Percentiles rank a stretch among this genome's conserved stretches.
phyloP scores from a whole-genome alignment of 805 yeast species.

The Metschnikowia rubicola region DNA sequence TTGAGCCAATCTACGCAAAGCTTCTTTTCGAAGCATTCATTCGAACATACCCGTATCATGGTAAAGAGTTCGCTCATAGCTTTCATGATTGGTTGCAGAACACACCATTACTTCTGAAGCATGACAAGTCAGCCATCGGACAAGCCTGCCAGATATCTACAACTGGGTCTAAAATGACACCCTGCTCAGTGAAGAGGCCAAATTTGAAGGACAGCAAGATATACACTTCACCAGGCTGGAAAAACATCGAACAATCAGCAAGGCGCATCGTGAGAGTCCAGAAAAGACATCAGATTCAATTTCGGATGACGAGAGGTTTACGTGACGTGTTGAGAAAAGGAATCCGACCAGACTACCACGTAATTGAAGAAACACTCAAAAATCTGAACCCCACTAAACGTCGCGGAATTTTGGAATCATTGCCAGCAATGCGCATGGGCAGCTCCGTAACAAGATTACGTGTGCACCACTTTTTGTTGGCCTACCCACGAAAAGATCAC shows the following conservation, averaged over 20 bases:
- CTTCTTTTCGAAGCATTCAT: slow-evolving; percentile 31
- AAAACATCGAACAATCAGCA: slow-evolving; percentile 15
- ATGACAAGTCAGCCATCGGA: slow-evolving; percentile 13
- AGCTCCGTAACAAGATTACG: slow-evolving; percentile 18
- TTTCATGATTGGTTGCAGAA: slow-evolving; percentile 21
- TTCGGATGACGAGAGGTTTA: slow-evolving; percentile 32
- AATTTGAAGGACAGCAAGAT: slow-evolving; percentile 19
- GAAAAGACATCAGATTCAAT: slow-evolving; percentile 26
- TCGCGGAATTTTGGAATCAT: slow-evolving; percentile 19
- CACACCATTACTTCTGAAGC: slow-evolving; percentile 3
- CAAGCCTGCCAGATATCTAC: slow-evolving; percentile 18
- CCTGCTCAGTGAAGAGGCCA: slow-evolving; percentile 21
- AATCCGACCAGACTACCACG: slow-evolving; percentile 31
- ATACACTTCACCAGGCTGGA: slow-evolving; percentile 26
- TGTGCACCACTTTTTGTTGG: slow-evolving; percentile 12
- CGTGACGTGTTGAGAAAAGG: slow-evolving; percentile 32
- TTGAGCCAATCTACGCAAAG: slow-evolving; percentile 23
- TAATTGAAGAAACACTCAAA: slow-evolving; percentile 32
- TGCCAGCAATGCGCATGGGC: slow-evolving; percentile 25
- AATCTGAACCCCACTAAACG: slow-evolving; percentile 21
- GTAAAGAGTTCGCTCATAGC: slow-evolving; percentile 20
- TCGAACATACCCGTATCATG: slow-evolving; percentile 31
- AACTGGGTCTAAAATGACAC: slow-evolving; percentile 26
- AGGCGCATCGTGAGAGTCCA: slow-evolving; percentile 10
- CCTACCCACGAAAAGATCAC: slow-evolving; percentile 16